A percentile compares a stretch with the other conserved stretches of the same genome.
Evolutionary conservation across 2,329 filamentous ascomycete species (phyloP).

Genomic region (Diaporthe sp.): DNA sequence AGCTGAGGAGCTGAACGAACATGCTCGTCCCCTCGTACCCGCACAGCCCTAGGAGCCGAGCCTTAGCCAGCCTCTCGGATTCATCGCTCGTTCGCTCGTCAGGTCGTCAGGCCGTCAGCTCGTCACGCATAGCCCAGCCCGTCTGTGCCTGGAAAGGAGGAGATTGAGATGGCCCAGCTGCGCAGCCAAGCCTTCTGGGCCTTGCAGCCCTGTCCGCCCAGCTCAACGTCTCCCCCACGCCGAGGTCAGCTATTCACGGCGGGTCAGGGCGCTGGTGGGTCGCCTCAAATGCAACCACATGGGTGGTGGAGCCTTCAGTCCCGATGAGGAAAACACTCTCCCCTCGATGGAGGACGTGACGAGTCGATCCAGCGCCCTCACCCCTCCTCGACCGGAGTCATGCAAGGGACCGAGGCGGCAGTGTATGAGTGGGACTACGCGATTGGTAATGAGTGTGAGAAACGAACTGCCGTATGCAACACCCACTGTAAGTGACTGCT

Average conservation of each 20-base stretch:
- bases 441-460: neutral
- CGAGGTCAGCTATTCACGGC: neutral
- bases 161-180: constrained; percentile 8
- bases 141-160: neutral
- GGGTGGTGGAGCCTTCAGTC: neutral
- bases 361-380: constrained; percentile 1
- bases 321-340: neutral
- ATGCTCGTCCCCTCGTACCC: neutral
- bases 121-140: neutral
- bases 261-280: neutral
- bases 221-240: constrained; percentile 26
- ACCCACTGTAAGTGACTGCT: neutral
- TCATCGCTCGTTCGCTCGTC: neutral
- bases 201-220: neutral
- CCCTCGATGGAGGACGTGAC: neutral
- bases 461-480: constrained; percentile 17
- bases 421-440: neutral
- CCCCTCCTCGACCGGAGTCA: constrained; percentile 11
- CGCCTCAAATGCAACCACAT: constrained; percentile 8
- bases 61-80: constrained; percentile 12
- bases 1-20: constrained; percentile 16
- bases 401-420: neutral
- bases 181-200: constrained; percentile 20
- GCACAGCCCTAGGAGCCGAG: neutral
- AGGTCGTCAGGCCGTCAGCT: neutral